phyloP scores from a whole-genome alignment of 352 stramenopile species.

The Globisporangium barbulae region DNA sequence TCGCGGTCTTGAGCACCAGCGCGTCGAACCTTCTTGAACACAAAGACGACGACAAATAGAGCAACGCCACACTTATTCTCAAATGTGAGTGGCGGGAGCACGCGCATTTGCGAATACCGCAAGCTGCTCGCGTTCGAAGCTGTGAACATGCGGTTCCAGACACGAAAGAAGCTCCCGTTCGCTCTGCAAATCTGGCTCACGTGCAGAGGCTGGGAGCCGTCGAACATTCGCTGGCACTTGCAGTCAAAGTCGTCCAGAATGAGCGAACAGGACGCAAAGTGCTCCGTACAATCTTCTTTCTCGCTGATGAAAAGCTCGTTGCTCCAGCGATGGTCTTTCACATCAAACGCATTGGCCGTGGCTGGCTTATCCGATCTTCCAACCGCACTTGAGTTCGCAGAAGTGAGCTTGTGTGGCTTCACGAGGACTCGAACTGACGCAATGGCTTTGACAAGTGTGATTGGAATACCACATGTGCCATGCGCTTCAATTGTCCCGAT shows the following conservation, averaged over 20 bases:
- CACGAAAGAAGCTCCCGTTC: constrained; percentile 72
- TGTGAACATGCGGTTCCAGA: constrained; percentile 55
- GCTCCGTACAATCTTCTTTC: constrained; percentile 54
- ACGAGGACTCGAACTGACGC: constrained; percentile 60
- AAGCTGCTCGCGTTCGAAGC: constrained; percentile 64
- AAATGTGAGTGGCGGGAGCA: constrained; percentile 63
- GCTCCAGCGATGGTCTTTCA: constrained; percentile 72
- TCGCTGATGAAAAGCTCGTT: constrained; percentile 77
- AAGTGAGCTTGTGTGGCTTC: constrained; percentile 32
- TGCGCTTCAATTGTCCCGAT: constrained; percentile 65
- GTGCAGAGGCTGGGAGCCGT: constrained; percentile 67
- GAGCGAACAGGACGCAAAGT: constrained; percentile 60
- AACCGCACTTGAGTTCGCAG: background rate
- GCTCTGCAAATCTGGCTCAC: constrained; percentile 63
- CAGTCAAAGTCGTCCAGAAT: constrained; percentile 73
- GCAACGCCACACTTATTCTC: constrained; percentile 79
- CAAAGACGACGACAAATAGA: constrained; percentile 65
- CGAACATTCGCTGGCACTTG: constrained; percentile 76
- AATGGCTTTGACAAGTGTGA: constrained; percentile 55
- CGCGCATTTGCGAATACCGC: constrained; percentile 63
- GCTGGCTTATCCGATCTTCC: background rate
- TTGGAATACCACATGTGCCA: constrained; percentile 58
- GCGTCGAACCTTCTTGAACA: constrained; percentile 76
- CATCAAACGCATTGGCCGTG: constrained; percentile 6
- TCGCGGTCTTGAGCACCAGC: constrained; percentile 56